Conservation (phyloP, 768 basidiomycete species). For the Exsudoporus frostii region DNA sequence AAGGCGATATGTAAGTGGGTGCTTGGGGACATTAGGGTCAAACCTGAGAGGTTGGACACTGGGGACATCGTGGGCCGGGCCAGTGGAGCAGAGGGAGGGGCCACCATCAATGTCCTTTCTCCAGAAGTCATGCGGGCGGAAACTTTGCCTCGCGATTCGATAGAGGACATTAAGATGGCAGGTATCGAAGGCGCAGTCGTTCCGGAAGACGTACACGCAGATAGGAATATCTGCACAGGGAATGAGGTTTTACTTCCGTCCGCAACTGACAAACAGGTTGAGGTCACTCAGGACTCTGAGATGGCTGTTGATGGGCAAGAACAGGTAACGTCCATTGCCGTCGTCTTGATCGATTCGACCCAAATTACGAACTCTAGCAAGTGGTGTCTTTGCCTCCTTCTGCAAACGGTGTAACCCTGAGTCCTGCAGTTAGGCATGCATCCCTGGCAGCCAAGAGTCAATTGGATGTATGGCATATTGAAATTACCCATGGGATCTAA, state of each 20-base stretch:
- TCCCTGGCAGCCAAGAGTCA: constrained; percentile 21
- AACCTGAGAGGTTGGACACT: constrained; percentile 6
- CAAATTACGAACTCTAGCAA: constrained; percentile 9
- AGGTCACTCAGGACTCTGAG: constrained; percentile 1
- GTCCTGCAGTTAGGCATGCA: constrained; percentile 12
- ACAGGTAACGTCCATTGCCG: constrained; percentile 19
- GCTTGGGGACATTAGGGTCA: constrained; percentile 16
- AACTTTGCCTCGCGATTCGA: not conserved
- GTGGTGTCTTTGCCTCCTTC: not conserved
- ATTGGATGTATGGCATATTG: constrained; percentile 25
- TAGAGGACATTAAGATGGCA: constrained; percentile 17
- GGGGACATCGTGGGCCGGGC: not conserved
- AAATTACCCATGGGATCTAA: constrained; percentile 13
- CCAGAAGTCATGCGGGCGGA: not conserved
- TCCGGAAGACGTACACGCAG: not conserved
- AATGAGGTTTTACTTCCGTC: not conserved
- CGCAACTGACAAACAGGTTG: constrained; percentile 1
- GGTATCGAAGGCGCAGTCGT: constrained; percentile 10
- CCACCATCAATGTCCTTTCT: not conserved
- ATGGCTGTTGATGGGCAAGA: constrained; percentile 18
- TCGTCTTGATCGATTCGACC: not conserved
- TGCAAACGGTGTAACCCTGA: constrained; percentile 1
- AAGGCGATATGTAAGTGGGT: constrained; percentile 28
- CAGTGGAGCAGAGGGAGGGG: not conserved
- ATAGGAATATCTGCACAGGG: not conserved